Conservation (phyloP, 495 filamentous ascomycete genomes). For the Halenospora varia region DNA sequence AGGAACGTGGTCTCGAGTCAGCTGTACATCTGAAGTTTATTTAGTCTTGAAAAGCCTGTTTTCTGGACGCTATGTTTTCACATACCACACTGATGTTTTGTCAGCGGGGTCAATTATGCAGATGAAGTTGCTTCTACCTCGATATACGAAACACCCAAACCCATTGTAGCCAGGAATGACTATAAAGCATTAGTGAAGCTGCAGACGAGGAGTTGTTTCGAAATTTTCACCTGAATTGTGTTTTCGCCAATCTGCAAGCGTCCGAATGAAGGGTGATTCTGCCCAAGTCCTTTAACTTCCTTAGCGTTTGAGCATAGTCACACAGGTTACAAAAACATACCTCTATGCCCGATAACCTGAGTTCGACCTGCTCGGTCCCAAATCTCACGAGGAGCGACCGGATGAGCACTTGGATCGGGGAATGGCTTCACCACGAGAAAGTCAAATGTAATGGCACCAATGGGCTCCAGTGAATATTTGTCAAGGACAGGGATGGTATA, state of each 20-base stretch:
- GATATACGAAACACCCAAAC: slow-evolving; percentile 34
- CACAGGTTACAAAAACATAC: background rate
- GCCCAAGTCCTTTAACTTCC: slow-evolving; percentile 19
- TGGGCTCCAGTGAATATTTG: slow-evolving; percentile 19
- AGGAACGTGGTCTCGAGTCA: slow-evolving; percentile 36
- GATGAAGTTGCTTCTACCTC: slow-evolving; percentile 22
- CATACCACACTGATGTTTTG: background rate
- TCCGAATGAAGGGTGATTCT: slow-evolving; percentile 23
- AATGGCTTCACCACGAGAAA: slow-evolving; percentile 27
- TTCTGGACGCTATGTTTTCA: background rate
- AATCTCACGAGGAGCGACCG: background rate
- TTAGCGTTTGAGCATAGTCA: slow-evolving; percentile 1
- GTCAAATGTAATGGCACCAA: slow-evolving; percentile 30
- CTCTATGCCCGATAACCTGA: slow-evolving; percentile 31
- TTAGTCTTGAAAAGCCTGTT: slow-evolving; percentile 6
- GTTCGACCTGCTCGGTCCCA: slow-evolving; percentile 1
- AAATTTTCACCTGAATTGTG: slow-evolving; percentile 21
- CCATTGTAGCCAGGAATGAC: slow-evolving; percentile 31
- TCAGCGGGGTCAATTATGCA: background rate
- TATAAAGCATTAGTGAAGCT: background rate
- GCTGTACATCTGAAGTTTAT: slow-evolving; percentile 32
- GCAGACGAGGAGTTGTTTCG: no score
- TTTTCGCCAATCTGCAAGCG: slow-evolving; percentile 39
- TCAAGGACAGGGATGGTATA: slow-evolving; percentile 29
- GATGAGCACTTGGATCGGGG: slow-evolving; percentile 9